These are phyloP conservation scores for Myriosclerotinia scirpicola DNA, from an alignment of 2,329 filamentous ascomycete genomes.

Conservation along the genomic window DNA sequence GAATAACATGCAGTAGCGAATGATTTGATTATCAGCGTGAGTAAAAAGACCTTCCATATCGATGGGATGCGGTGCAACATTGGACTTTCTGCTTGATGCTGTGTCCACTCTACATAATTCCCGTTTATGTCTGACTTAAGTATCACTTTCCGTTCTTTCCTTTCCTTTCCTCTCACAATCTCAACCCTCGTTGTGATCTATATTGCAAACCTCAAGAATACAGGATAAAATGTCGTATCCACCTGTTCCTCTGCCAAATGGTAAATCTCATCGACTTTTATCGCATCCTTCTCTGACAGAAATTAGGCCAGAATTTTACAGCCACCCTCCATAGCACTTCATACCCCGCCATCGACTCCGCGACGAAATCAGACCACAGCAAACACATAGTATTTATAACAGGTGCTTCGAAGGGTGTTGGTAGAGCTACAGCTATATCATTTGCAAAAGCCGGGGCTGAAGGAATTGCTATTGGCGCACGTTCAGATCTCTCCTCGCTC, in stretches of 20 bases:
- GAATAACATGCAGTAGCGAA: not conserved
- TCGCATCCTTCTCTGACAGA: not conserved
- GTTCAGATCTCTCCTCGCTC: conserved; percentile 26
- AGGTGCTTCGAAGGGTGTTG: conserved; percentile 33
- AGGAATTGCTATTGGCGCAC: conserved; percentile 31
- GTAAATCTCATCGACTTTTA: not conserved
- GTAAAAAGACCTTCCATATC: not conserved
- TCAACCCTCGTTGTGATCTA: not conserved
- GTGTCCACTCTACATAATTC: not conserved
- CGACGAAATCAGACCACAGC: conserved; percentile 30
- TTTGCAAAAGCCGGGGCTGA: conserved; percentile 33
- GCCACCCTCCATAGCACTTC: conserved; percentile 46
- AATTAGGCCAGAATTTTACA: conserved; percentile 19
- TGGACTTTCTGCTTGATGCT: conserved; percentile 3
- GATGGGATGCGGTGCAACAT: not conserved
- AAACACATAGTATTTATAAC: conserved; percentile 32
- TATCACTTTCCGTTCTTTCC: not conserved
- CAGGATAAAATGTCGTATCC: conserved; percentile 12
- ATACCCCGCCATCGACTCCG: conserved; percentile 53
- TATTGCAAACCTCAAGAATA: not conserved
- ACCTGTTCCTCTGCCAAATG: conserved; percentile 18
- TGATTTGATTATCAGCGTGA: not conserved
- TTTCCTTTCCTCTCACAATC: not conserved
- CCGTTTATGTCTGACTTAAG: conserved; percentile 4
- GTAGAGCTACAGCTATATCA: conserved; percentile 31